phyloP scores from a whole-genome alignment of 352 stramenopile species.

The Globisporangium recalcitrans region DNA sequence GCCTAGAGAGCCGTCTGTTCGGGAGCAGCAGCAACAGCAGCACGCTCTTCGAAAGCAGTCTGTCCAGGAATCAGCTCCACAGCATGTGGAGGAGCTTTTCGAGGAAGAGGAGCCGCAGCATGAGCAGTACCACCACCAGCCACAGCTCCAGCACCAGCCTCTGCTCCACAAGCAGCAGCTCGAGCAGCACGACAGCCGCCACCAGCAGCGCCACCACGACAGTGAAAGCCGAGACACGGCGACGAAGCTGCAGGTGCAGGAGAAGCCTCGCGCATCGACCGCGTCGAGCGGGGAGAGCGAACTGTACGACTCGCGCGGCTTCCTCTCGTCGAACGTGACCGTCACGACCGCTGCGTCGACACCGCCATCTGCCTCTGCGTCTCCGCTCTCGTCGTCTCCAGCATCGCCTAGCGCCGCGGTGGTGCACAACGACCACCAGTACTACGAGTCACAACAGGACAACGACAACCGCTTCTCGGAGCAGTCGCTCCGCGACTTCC shows the following conservation, averaged over 20 bases:
- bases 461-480: constrained; percentile 11
- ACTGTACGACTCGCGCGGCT: constrained; percentile 31
- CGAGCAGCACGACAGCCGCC: constrained; percentile 24
- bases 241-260: background rate
- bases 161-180: constrained; percentile 25
- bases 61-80: background rate
- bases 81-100: background rate
- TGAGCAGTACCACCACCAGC: background rate
- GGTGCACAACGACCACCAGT: constrained; percentile 21
- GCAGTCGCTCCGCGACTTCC: constrained; percentile 25
- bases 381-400: constrained; percentile 34
- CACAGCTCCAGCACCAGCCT: background rate
- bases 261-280: constrained; percentile 12
- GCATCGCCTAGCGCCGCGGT: constrained; percentile 29
- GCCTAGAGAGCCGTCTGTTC: background rate
- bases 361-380: constrained; percentile 6
- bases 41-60: background rate
- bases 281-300: constrained; percentile 22
- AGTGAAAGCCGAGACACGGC: background rate
- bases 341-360: constrained; percentile 14
- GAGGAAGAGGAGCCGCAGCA: background rate
- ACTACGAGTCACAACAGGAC: constrained; percentile 19
- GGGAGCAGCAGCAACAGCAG: background rate
- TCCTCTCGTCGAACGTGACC: constrained; percentile 22
- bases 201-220: background rate